phyloP scores from a whole-genome alignment of 1,139 yeast species.

The Blastobotrys capitulatus region DNA sequence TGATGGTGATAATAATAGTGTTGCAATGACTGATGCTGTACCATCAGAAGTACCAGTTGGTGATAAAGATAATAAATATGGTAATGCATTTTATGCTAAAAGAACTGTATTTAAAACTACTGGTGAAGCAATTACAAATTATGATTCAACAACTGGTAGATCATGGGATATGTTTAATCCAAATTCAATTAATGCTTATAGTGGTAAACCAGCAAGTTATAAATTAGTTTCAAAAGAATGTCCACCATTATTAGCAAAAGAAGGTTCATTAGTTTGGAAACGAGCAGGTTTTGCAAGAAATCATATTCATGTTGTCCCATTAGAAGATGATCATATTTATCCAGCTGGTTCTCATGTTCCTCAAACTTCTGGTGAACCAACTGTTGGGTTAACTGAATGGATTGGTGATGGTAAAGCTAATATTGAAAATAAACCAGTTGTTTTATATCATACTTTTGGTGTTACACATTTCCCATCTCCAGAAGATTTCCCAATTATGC shows the following conservation, averaged over 20 bases:
- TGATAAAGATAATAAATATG: slow-evolving; percentile 36
- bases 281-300: slow-evolving; percentile 79
- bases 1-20: slow-evolving; percentile 79
- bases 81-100: slow-evolving; percentile 63
- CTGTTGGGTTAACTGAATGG: slow-evolving; percentile 31
- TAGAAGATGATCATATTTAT: slow-evolving; percentile 54
- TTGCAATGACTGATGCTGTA: slow-evolving; percentile 61
- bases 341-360: slow-evolving; percentile 68
- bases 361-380: slow-evolving; percentile 62
- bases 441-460: slow-evolving; percentile 76
- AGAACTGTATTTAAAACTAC: slow-evolving; percentile 60
- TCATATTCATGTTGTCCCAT: slow-evolving; percentile 64
- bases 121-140: slow-evolving; percentile 59
- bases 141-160: slow-evolving; percentile 57
- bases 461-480: slow-evolving; percentile 84
- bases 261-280: slow-evolving; percentile 67
- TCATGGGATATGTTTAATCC: slow-evolving; percentile 81
- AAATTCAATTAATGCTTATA: slow-evolving; percentile 55
- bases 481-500: slow-evolving; percentile 88
- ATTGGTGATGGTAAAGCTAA: slow-evolving; percentile 17
- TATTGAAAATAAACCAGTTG: slow-evolving; percentile 57
- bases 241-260: slow-evolving; percentile 67
- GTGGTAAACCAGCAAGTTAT: slow-evolving; percentile 70
- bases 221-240: slow-evolving; percentile 75
- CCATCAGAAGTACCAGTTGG: slow-evolving; percentile 45